Percentiles rank a stretch among this genome's conserved stretches.
Conservation (phyloP, 2,329 filamentous ascomycete genomes). For the Orbilia oligospora region DNA sequence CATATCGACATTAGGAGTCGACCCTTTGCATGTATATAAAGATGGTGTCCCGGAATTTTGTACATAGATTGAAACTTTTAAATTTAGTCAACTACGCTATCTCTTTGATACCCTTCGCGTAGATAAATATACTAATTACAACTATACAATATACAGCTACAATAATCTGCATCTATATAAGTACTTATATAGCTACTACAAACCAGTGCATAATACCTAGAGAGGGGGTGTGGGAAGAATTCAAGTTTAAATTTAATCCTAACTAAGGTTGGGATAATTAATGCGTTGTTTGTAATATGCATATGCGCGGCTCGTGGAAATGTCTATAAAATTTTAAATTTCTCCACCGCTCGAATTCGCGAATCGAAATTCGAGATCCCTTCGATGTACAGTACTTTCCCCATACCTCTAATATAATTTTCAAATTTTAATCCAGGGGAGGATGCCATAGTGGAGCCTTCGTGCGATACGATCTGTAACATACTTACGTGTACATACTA, state of each 20-base stretch:
- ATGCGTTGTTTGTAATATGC: conserved; percentile 19
- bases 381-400: not conserved
- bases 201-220: too few species aligned
- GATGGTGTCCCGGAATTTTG: not conserved
- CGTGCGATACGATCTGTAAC: not conserved
- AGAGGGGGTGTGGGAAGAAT: too few species aligned
- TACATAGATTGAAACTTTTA: not conserved
- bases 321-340: conserved; percentile 28
- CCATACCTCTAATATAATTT: not conserved
- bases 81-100: not conserved
- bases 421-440: not conserved
- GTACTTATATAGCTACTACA: too few species aligned
- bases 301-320: not conserved
- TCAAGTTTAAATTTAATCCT: too few species aligned
- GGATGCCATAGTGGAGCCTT: not conserved
- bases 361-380: conserved; percentile 3
- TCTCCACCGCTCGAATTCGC: not conserved
- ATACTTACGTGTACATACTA: too few species aligned
- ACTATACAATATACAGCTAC: too few species aligned
- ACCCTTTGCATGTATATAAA: conserved; percentile 15
- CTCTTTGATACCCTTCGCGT: not conserved
- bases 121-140: too few species aligned
- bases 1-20: conserved; percentile 4
- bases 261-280: not conserved
- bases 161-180: too few species aligned